Evolutionary conservation across 2,329 filamentous ascomycete genomes (phyloP), one percentile per base, ranked within the genome.

Genomic region (Cladophialophora exuberans): DNA sequence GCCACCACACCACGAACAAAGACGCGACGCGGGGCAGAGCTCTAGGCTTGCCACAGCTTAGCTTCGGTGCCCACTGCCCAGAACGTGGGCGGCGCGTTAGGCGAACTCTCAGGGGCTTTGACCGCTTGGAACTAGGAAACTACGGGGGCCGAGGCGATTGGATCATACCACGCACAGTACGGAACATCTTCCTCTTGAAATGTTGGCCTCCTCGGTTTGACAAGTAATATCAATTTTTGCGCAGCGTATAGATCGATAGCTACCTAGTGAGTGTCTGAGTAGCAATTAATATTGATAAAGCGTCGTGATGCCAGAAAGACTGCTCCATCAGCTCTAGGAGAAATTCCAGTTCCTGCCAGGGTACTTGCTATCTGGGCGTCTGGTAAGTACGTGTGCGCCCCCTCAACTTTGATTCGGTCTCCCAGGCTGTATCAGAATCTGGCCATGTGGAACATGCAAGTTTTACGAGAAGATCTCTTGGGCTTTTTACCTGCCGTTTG

Each of bases 371-470:
- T 15, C 5, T 30, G 2, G 45, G 30, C 39, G 39, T 22, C 35
- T 13, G 17, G 22, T 20, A 17, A 13, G 10, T 25, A 13, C 35
- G 33, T 15, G 39, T 18, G 13, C 36, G 23, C 28, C 13, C 35
- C 22, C 33, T 25, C 46, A 35, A 41, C 10, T 20, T 36, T 18
- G 13, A n/a, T 22, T 18, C 18, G 17, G 18, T 4, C 6, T 20
- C 44, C 45, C 17, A 23, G 30, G n/a, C n/a, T n/a, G n/a, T n/a
- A n/a, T n/a, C n/a, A n/a, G n/a, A n/a, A 38, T 38, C 45, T 48
- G 18, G 46, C 35, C 22, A 49, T 49, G 46, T 49, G 46, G 46
- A 49, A 28, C 33, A 23, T 20, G 20, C n/a, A n/a, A n/a, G n/a
- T n/a, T n/a, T n/a, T n/a, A n/a, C n/a, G n/a, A 20, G 35, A 30